These are phyloP conservation scores for Wallacemonas collosoma DNA, from an alignment of 208 protist genomes.

Conservation along the genomic window DNA sequence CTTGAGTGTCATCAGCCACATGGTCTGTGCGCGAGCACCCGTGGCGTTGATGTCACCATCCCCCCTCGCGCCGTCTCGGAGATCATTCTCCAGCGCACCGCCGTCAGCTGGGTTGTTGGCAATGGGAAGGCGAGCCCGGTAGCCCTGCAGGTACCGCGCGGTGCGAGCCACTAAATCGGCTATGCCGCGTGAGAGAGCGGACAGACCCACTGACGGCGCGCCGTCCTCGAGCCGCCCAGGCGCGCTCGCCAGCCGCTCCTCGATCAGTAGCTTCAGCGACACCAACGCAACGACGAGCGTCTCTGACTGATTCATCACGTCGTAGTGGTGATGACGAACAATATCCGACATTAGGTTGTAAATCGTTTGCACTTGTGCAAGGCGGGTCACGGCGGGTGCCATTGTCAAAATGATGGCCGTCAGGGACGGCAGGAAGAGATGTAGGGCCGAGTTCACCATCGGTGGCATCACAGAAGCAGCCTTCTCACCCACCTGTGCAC, in stretches of 20 bases:
- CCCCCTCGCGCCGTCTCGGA: too few species aligned
- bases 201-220: neutral
- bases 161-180: neutral
- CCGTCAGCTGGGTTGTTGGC: too few species aligned
- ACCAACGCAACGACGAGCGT: constrained; percentile 20
- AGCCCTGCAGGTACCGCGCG: neutral
- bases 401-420: constrained; percentile 2
- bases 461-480: neutral
- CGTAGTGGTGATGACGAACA: constrained; percentile 8
- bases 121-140: too few species aligned
- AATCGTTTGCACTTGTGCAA: neutral
- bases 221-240: neutral
- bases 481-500: neutral
- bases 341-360: neutral
- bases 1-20: constrained; percentile 55
- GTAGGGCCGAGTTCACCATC: neutral
- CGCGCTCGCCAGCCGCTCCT: constrained; percentile 20
- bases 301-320: constrained; percentile 21
- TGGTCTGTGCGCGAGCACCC: too few species aligned
- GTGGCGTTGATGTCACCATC: too few species aligned
- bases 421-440: neutral
- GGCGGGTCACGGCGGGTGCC: neutral
- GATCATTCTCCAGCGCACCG: too few species aligned
- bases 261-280: constrained; percentile 30
- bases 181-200: neutral